A percentile compares a stretch with the other conserved stretches of the same genome.
Evolutionary conservation across 352 stramenopile genomes (phyloP).

Genomic region (Saprolegnia diclina): DNA sequence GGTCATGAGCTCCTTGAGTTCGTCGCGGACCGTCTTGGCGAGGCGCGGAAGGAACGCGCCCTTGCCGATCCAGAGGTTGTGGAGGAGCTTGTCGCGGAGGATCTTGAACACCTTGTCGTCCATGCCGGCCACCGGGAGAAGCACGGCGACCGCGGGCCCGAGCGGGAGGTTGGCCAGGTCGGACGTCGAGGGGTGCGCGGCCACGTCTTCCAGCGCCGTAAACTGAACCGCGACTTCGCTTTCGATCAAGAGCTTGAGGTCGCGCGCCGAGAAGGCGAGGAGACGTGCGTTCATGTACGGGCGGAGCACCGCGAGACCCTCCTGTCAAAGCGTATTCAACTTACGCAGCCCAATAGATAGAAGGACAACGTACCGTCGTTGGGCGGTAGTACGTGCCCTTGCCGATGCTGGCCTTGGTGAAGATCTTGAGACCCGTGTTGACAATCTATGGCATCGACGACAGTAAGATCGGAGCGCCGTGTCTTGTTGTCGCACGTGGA

Average conservation of each 20-base stretch:
- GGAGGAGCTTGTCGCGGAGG: conserved; percentile 33
- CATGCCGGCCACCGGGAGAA: conserved; percentile 34
- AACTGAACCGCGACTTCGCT: conserved; percentile 55
- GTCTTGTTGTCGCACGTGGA: conserved; percentile 36
- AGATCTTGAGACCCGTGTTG: conserved; percentile 89
- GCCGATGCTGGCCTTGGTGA: conserved; percentile 67
- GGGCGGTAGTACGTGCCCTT: conserved; percentile 77
- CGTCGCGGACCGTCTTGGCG: conserved; percentile 53
- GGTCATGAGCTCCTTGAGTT: conserved; percentile 46
- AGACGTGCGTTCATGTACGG: conserved; percentile 81
- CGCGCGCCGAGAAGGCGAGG: conserved; percentile 35
- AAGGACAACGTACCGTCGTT: conserved; percentile 37
- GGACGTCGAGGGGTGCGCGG: conserved; percentile 31
- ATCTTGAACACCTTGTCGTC: not conserved
- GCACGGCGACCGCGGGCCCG: conserved; percentile 46
- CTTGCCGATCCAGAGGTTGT: conserved; percentile 76
- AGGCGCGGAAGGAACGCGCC: conserved; percentile 67
- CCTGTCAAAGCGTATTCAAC: conserved; percentile 21
- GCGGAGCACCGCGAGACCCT: conserved; percentile 82
- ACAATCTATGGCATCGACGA: conserved; percentile 62
- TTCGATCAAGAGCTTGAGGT: conserved; percentile 49
- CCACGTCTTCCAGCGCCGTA: conserved; percentile 33
- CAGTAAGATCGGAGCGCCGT: not conserved
- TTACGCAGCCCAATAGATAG: not conserved
- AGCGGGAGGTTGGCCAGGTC: conserved; percentile 34